Evolutionary conservation across 331 rosid genomes (phyloP).

Genomic region (Rosa hybrid): DNA sequence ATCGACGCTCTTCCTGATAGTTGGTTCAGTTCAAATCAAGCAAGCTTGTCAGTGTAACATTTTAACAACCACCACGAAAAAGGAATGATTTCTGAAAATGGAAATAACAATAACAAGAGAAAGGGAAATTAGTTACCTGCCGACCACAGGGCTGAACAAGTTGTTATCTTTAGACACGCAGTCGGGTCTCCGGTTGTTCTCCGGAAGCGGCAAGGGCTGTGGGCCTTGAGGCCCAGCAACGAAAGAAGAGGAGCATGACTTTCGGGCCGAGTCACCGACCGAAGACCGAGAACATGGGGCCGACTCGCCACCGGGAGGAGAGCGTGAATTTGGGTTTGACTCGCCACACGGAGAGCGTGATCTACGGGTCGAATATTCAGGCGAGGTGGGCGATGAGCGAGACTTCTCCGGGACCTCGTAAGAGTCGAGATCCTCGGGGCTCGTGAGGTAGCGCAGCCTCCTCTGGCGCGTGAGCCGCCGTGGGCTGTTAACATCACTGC

Average conservation of each 20-base stretch:
- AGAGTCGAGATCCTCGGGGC: slow-evolving; percentile 32
- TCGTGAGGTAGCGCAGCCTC: slow-evolving; percentile 53
- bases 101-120: too few relatives aligned
- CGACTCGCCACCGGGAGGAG: slow-evolving; percentile 16
- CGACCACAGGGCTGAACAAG: slow-evolving; percentile 11
- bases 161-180: slow-evolving; percentile 10
- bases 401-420: slow-evolving; percentile 15
- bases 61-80: background rate
- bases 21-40: slow-evolving; percentile 1
- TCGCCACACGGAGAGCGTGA: slow-evolving; percentile 27
- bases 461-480: slow-evolving; percentile 69
- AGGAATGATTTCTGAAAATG: background rate
- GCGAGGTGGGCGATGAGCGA: slow-evolving; percentile 51
- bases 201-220: slow-evolving; percentile 69
- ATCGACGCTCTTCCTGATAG: slow-evolving; percentile 45
- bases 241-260: slow-evolving; percentile 9
- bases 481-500: slow-evolving; percentile 23
- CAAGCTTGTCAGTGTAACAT: background rate
- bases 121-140: slow-evolving; percentile 36
- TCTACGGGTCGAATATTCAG: slow-evolving; percentile 32
- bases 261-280: slow-evolving; percentile 23
- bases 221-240: slow-evolving; percentile 32
- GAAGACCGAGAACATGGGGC: slow-evolving; percentile 30
- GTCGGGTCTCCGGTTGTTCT: slow-evolving; percentile 39
- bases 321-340: slow-evolving; percentile 25